phyloP scores from a whole-genome alignment of 345 rosid species.

The Cardamine chenopodiifolia region DNA sequence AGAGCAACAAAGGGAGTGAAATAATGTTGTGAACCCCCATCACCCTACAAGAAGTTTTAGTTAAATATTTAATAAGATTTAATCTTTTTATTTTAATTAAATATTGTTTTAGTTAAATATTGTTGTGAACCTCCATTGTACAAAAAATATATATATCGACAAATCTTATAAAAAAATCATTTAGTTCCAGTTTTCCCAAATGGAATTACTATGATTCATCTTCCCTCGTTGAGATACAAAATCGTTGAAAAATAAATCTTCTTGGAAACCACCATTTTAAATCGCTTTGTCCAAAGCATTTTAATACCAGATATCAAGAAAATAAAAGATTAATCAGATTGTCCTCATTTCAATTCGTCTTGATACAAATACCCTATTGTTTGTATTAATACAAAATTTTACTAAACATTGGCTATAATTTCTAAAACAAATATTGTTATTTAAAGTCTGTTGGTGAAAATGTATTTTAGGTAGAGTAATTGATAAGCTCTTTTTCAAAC shows the following conservation, averaged over 20 bases:
- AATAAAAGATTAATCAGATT: not conserved
- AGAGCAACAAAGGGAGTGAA: too few species aligned
- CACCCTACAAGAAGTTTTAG: too few species aligned
- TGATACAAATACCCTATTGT: not conserved
- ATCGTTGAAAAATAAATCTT: conserved; percentile 4
- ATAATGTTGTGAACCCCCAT: too few species aligned
- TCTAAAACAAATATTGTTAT: too few species aligned
- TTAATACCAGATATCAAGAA: conserved; percentile 2
- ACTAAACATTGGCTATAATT: not conserved
- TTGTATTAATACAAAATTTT: not conserved
- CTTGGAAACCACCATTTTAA: conserved; percentile 12
- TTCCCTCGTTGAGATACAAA: conserved; percentile 14
- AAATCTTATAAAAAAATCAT: too few species aligned
- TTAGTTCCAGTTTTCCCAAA: too few species aligned
- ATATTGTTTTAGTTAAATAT: too few species aligned
- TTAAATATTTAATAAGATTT: too few species aligned
- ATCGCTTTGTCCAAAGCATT: conserved; percentile 12
- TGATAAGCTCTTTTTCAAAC: not conserved
- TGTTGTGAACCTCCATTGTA: too few species aligned
- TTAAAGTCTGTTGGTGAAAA: too few species aligned
- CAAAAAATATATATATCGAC: too few species aligned
- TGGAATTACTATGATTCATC: not conserved
- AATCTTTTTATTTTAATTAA: too few species aligned
- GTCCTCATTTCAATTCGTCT: not conserved
- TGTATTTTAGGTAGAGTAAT: not conserved